Percentiles rank a stretch among this genome's conserved stretches.
Conservation (phyloP, 2,329 filamentous ascomycete genomes). For the Talaromyces atroroseus region DNA sequence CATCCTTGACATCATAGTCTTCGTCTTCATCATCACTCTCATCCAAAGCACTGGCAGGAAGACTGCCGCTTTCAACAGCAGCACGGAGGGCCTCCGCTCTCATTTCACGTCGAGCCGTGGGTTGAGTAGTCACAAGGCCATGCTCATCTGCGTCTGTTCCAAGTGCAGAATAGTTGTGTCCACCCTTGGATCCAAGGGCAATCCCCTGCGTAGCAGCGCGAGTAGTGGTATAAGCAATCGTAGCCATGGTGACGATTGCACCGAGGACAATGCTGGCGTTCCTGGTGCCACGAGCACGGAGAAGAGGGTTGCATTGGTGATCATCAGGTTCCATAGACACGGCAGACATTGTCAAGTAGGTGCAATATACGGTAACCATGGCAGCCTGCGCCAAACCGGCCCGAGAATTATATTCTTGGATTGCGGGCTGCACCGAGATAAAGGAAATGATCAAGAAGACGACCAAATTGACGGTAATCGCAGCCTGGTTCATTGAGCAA, state of each 20-base stretch:
- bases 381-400: slow-evolving; percentile 95
- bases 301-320: slow-evolving; percentile 85
- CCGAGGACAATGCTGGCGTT: slow-evolving; percentile 88
- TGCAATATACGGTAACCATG: slow-evolving; percentile 97
- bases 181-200: slow-evolving; percentile 48
- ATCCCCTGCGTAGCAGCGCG: slow-evolving; percentile 84
- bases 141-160: slow-evolving; percentile 74
- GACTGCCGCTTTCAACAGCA: slow-evolving; percentile 84
- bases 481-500: slow-evolving; percentile 94
- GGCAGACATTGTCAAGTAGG: slow-evolving; percentile 95
- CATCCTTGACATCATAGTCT: slow-evolving; percentile 65
- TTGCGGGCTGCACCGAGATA: slow-evolving; percentile 79
- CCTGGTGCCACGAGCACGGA: slow-evolving; percentile 76
- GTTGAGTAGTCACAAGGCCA: slow-evolving; percentile 81
- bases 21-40: slow-evolving; percentile 61
- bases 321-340: slow-evolving; percentile 98
- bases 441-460: slow-evolving; percentile 74
- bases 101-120: slow-evolving; percentile 77
- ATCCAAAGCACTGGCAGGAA: slow-evolving; percentile 84
- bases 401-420: slow-evolving; percentile 88
- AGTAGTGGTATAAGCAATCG: slow-evolving; percentile 95
- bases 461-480: slow-evolving; percentile 88
- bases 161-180: slow-evolving; percentile 51
- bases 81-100: slow-evolving; percentile 83
- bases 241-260: slow-evolving; percentile 92